Conservation (phyloP, 2,329 filamentous ascomycete genomes). For the Ceratocystis huliohia region DNA sequence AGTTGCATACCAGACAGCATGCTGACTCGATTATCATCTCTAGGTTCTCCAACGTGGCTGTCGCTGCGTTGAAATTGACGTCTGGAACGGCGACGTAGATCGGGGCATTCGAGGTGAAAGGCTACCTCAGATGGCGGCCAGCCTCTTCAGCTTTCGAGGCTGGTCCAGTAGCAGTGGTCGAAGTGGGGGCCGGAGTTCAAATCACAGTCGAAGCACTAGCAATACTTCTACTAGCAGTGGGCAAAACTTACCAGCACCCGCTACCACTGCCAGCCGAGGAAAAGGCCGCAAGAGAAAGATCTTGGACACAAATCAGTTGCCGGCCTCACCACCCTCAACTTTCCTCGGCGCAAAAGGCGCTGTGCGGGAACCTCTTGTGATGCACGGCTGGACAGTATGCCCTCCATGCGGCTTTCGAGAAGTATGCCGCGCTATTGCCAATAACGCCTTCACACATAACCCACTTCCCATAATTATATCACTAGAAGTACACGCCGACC, state of each 20-base stretch:
- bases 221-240: neutral
- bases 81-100: constrained; percentile 63
- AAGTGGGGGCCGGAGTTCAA: neutral
- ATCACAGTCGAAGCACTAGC: constrained; percentile 1
- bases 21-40: neutral
- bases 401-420: constrained; percentile 75
- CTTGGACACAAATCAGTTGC: neutral
- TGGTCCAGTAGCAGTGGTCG: constrained; percentile 20
- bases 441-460: constrained; percentile 62
- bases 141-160: constrained; percentile 30
- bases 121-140: constrained; percentile 34
- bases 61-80: constrained; percentile 87
- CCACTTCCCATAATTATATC: constrained; percentile 80
- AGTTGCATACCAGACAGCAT: neutral
- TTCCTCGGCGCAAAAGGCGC: neutral
- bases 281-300: neutral
- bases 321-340: neutral
- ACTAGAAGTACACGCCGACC: constrained; percentile 75
- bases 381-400: constrained; percentile 74
- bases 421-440: constrained; percentile 67
- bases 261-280: neutral
- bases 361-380: constrained; percentile 57
- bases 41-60: constrained; percentile 64
- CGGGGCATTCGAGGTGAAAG: constrained; percentile 37
- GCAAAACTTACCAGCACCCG: neutral